Evolutionary conservation across 768 basidiomycete genomes (phyloP).

Genomic region (Trametes gibbosa): DNA sequence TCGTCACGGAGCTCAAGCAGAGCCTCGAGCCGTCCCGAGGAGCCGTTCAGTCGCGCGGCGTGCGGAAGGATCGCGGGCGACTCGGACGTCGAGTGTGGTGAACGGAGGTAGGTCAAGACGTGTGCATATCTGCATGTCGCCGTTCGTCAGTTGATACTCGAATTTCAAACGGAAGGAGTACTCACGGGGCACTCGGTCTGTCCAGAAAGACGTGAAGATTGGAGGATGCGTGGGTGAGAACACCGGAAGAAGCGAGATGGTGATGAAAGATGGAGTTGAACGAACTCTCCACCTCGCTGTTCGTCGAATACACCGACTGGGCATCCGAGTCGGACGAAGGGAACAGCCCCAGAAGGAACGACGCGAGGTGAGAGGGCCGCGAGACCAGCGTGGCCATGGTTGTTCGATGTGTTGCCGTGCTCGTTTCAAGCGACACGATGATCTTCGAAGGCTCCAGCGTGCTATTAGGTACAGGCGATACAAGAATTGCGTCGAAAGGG

Average conservation of each 20-base stretch:
- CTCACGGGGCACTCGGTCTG: constrained; percentile 76
- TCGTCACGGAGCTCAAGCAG: constrained; percentile 80
- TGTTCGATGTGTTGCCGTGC: constrained; percentile 61
- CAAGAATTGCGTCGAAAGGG: constrained; percentile 63
- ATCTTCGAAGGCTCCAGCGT: constrained; percentile 55
- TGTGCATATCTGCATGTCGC: constrained; percentile 57
- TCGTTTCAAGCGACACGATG: constrained; percentile 74
- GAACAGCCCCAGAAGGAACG: constrained; percentile 29
- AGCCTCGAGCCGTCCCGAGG: constrained; percentile 52
- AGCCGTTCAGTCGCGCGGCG: constrained; percentile 48
- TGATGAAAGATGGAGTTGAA: constrained; percentile 56
- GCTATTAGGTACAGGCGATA: constrained; percentile 45
- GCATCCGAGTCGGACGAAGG: constrained; percentile 37
- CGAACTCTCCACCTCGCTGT: constrained; percentile 44
- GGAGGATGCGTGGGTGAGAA: constrained; percentile 43
- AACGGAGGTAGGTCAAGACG: constrained; percentile 70
- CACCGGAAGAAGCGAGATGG: constrained; percentile 61
- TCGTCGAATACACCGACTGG: constrained; percentile 54
- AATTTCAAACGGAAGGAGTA: constrained; percentile 13
- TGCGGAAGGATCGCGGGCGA: constrained; percentile 57
- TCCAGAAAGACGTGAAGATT: constrained; percentile 76
- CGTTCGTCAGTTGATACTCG: neutral
- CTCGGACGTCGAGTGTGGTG: constrained; percentile 44
- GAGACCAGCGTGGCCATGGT: constrained; percentile 66
- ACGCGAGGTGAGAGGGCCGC: constrained; percentile 63